Base-by-base conservation (phyloP, 2,329 filamentous ascomycete species). In the Sordariomycetes sp. region DNA sequence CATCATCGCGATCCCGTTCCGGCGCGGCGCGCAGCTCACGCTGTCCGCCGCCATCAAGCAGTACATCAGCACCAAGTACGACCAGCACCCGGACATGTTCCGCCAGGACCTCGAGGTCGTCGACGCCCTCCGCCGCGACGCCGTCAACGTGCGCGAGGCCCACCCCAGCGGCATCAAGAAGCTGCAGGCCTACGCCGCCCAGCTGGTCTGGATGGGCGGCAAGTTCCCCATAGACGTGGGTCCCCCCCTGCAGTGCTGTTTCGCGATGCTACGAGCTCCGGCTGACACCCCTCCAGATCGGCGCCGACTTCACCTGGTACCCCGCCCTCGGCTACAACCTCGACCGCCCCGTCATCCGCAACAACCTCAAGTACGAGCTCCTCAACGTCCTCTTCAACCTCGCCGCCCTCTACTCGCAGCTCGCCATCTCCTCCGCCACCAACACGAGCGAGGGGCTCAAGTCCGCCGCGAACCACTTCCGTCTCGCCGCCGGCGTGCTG, bases 71-170 rank as follows among this genome's bases (percentile, higher is more conserved):
- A 87, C 85, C 72, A 97, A 97, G 79, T 97, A 97, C 86, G 93
- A 97, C 72, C 94, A 99, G 71, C 93, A 96, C 69, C 93, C 94
- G 37, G 91, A 97, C 72, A 96, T 96, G 87, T 99, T 99, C 73
- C 83, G 85, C 62, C 82, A 89, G 62, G 94, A 99, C 74, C 83
- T 85, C 60, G 85, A 92, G 68, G 82, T 88, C 63, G 91, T 99
- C 66, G 91, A 97, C 69, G 78, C 83, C 54, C 76, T 97, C 59
- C 86, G 94, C 5, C 82, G 82, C 61, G 89, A 95, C 69, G 94
- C 94, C n/a, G 79, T 96, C 58, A 90, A 91, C 70, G 88, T 94
- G 2, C 83, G 88, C 60, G 94, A 99, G 69, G 85, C 94, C 2
- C 94, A 99, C 68, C 77, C 82, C 5, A 96, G 88, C 69, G 93